These are phyloP conservation scores for Umbelopsis ramanniana DNA, from an alignment of 192 early-diverging fungal genomes.

Conservation along the genomic window DNA sequence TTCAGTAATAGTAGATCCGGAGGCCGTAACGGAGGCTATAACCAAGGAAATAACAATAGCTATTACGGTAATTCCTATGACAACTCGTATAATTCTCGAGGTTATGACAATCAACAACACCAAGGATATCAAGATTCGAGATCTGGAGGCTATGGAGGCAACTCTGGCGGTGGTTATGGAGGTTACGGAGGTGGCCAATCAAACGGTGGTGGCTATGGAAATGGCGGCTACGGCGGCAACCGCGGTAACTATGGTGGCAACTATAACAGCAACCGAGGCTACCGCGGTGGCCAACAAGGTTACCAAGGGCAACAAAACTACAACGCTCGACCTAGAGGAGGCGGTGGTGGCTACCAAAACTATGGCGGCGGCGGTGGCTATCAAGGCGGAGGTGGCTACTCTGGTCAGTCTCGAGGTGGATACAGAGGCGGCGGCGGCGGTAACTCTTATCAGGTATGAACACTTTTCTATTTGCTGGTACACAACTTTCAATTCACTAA, in stretches of 20 bases:
- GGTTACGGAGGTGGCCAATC: neutral
- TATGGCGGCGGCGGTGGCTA: neutral
- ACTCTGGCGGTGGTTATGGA: neutral
- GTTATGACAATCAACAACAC: slow-evolving; percentile 2
- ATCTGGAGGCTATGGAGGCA: neutral
- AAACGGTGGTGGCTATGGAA: slow-evolving; percentile 25
- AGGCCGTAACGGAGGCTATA: slow-evolving; percentile 34
- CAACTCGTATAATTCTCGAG: neutral
- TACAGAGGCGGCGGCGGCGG: neutral
- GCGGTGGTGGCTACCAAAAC: slow-evolving; percentile 30
- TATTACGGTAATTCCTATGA: neutral
- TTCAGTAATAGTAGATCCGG: slow-evolving; percentile 40
- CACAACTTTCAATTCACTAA: no score
- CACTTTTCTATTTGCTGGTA: neutral
- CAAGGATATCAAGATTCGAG: slow-evolving; percentile 1
- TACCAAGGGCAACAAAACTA: slow-evolving; percentile 32
- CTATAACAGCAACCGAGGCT: slow-evolving; percentile 35
- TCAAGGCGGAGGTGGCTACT: slow-evolving; percentile 13
- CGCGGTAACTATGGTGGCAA: slow-evolving; percentile 36
- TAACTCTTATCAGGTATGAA: neutral
- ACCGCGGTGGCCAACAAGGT: slow-evolving; percentile 34
- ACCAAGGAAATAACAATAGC: slow-evolving; percentile 24
- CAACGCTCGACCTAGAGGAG: slow-evolving; percentile 31
- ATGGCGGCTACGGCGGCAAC: slow-evolving; percentile 36
- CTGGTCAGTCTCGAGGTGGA: slow-evolving; percentile 11